Evolutionary conservation across 352 stramenopile genomes (phyloP).

Genomic region (Phytophthora sp.): DNA sequence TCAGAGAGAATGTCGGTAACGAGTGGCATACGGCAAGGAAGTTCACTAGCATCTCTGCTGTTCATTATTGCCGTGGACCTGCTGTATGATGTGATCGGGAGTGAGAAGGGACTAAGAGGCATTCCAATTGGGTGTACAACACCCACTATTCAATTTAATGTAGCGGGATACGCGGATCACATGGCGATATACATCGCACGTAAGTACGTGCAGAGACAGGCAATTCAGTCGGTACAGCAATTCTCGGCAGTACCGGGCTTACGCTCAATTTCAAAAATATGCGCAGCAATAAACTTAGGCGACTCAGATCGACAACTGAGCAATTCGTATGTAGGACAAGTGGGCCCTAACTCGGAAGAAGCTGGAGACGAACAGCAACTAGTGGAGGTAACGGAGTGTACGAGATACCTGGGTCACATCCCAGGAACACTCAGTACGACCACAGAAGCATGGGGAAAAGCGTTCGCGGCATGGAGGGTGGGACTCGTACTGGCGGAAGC

Average conservation of each 20-base stretch:
- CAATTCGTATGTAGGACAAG: no score
- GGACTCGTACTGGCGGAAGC: neutral
- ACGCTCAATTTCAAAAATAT: conserved; percentile 6
- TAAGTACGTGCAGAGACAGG: neutral
- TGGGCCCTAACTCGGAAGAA: no score
- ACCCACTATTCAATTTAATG: no score
- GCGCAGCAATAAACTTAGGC: no score
- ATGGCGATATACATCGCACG: neutral
- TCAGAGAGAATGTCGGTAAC: neutral
- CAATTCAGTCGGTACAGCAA: neutral
- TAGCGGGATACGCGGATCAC: neutral
- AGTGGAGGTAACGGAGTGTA: no score
- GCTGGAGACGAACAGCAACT: no score
- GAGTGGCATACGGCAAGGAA: neutral
- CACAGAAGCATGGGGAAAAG: neutral
- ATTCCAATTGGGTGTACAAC: no score
- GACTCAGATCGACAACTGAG: no score
- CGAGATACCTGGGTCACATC: neutral
- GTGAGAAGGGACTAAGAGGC: no score
- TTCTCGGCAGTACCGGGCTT: conserved; percentile 2
- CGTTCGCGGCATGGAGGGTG: neutral
- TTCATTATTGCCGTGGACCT: no score
- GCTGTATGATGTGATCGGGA: no score
- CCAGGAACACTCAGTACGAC: neutral
- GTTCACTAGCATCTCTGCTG: neutral